phyloP scores from a whole-genome alignment of 257 asterid genomes.

The Rauvolfia tetraphylla region DNA sequence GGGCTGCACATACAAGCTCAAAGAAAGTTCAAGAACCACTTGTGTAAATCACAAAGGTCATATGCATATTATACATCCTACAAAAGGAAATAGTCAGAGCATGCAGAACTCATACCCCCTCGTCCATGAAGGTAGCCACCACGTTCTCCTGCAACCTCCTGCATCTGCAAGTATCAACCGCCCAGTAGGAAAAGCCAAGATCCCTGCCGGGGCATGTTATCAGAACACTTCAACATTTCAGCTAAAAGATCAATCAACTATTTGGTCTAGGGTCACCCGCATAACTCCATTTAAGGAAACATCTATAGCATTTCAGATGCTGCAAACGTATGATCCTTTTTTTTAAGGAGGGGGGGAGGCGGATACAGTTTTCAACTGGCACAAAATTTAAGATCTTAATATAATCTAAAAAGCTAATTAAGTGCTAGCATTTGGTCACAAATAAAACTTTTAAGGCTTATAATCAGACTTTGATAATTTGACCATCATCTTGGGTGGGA shows the following conservation, averaged over 20 bases:
- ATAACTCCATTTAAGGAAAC: constrained; percentile 3
- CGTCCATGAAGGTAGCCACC: constrained; percentile 99
- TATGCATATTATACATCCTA: not conserved
- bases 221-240: constrained; percentile 44
- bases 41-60: not conserved
- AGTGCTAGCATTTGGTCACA: not conserved
- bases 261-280: not conserved
- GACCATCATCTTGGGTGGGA: not conserved
- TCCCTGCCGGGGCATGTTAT: constrained; percentile 99
- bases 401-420: not conserved
- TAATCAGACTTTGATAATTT: not conserved
- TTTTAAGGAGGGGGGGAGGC: too few species aligned
- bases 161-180: constrained; percentile 74
- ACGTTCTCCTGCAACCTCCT: constrained; percentile 98
- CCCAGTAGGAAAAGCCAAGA: constrained; percentile 68
- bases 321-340: not conserved
- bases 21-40: constrained; percentile 25
- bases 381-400: not conserved
- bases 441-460: not conserved
- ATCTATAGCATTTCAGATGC: not conserved
- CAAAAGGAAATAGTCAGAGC: not conserved
- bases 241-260: not conserved
- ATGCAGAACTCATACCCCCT: constrained; percentile 63
- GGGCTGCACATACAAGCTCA: constrained; percentile 63
- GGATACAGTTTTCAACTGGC: not conserved